A percentile compares a stretch with the other conserved stretches of the same genome.
These are phyloP conservation scores for Aspergillus latus DNA, from an alignment of 2,329 filamentous ascomycete genomes.

Conservation along the genomic window DNA sequence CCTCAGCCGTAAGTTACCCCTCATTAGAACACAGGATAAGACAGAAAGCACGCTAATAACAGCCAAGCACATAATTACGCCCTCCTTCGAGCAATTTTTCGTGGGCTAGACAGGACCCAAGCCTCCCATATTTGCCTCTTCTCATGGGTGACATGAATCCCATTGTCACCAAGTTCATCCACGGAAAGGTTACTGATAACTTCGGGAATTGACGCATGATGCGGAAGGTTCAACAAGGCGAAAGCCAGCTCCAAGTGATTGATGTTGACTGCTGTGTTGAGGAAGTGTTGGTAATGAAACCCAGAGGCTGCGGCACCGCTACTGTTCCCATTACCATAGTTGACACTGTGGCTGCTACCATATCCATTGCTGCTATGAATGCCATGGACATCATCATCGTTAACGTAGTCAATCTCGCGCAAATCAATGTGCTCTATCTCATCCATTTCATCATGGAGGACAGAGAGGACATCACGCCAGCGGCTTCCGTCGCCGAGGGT, in stretches of 20 bases:
- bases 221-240: slow-evolving; percentile 7
- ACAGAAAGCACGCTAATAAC: slow-evolving; percentile 1
- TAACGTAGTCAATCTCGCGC: slow-evolving; percentile 60
- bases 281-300: background rate
- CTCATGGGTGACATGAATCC: slow-evolving; percentile 31
- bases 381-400: slow-evolving; percentile 35
- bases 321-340: slow-evolving; percentile 1
- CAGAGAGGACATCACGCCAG: slow-evolving; percentile 62
- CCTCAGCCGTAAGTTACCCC: background rate
- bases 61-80: slow-evolving; percentile 3
- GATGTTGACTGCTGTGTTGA: background rate
- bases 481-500: slow-evolving; percentile 58
- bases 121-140: slow-evolving; percentile 40
- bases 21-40: background rate
- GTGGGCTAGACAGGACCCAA: slow-evolving; percentile 36
- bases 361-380: slow-evolving; percentile 13
- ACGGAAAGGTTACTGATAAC: slow-evolving; percentile 28
- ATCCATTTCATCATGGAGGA: slow-evolving; percentile 57
- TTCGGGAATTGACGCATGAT: slow-evolving; percentile 21
- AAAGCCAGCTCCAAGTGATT: slow-evolving; percentile 13
- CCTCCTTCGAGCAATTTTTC: slow-evolving; percentile 13
- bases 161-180: slow-evolving; percentile 41
- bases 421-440: slow-evolving; percentile 63
- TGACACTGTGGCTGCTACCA: slow-evolving; percentile 1
- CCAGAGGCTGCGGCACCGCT: background rate